Percentiles rank a stretch among this genome's conserved stretches.
phyloP scores from a whole-genome alignment of 225 moss, liverwort and hornwort genomes.

The Antitrichia curtipendula region DNA sequence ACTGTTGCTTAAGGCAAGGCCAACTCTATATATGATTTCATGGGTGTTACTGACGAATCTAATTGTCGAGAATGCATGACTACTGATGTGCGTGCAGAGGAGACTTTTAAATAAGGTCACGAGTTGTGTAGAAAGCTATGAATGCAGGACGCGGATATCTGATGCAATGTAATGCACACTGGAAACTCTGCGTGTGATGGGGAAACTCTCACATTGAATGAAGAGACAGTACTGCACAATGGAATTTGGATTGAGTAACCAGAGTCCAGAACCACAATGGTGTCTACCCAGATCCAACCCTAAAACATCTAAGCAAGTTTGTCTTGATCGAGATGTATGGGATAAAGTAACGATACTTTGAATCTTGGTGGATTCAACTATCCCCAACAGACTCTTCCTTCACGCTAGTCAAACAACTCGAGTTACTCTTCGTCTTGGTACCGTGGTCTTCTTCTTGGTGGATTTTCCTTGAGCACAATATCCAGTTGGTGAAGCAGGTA shows the following conservation, averaged over 20 bases:
- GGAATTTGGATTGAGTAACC: neutral
- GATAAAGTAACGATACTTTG: no score
- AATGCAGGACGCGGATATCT: neutral
- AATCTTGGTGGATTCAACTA: neutral
- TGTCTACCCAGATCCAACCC: neutral
- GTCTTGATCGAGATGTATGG: neutral
- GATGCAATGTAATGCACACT: neutral
- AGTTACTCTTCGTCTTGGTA: neutral
- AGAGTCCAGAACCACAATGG: neutral
- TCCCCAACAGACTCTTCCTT: neutral
- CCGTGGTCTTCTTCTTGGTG: neutral
- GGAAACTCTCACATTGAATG: neutral
- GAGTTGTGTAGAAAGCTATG: neutral
- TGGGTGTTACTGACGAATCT: neutral
- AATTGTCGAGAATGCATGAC: neutral
- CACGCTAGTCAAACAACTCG: no score
- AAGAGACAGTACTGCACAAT: neutral
- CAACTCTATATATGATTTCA: neutral
- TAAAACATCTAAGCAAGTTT: neutral
- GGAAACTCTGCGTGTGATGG: no score
- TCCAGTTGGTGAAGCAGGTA: neutral
- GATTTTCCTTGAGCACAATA: neutral
- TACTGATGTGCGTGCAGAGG: no score
- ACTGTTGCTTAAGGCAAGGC: neutral
- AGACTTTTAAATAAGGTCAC: neutral